Conservation (phyloP, 169 alveolate species). For the Plasmodium adleri region DNA sequence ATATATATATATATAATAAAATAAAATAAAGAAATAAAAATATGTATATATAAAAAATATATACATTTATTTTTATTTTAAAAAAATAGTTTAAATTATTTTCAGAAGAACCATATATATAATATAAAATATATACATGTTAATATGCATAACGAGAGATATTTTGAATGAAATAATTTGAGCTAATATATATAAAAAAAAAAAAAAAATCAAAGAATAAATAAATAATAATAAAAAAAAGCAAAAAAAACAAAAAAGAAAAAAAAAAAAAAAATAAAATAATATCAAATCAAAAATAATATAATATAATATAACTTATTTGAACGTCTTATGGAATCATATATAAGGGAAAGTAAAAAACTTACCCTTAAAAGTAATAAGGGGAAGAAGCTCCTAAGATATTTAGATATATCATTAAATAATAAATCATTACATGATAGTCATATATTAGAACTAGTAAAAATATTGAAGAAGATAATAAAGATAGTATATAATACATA, state of each 20-base stretch:
- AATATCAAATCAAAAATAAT: background rate
- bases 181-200: background rate
- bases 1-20: too few species aligned
- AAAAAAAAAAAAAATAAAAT: conserved; percentile 1
- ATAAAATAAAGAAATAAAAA: too few species aligned
- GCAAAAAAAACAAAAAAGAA: background rate
- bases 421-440: conserved; percentile 59
- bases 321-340: conserved; percentile 28
- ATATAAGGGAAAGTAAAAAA: conserved; percentile 64
- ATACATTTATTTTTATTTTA: too few species aligned
- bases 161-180: too few species aligned
- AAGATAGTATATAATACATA: conserved; percentile 31
- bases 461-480: conserved; percentile 46
- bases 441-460: conserved; percentile 60
- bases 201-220: background rate
- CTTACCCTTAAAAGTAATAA: conserved; percentile 46
- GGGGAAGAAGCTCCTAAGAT: conserved; percentile 43
- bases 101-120: too few species aligned
- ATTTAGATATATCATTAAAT: conserved; percentile 63
- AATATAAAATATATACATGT: too few species aligned
- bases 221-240: background rate
- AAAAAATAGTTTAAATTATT: too few species aligned
- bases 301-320: too few species aligned
- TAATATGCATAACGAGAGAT: too few species aligned
- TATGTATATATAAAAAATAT: too few species aligned